Evolutionary conservation across 768 basidiomycete species (phyloP).

Genomic region (Cystofilobasidium bisporidii): DNA sequence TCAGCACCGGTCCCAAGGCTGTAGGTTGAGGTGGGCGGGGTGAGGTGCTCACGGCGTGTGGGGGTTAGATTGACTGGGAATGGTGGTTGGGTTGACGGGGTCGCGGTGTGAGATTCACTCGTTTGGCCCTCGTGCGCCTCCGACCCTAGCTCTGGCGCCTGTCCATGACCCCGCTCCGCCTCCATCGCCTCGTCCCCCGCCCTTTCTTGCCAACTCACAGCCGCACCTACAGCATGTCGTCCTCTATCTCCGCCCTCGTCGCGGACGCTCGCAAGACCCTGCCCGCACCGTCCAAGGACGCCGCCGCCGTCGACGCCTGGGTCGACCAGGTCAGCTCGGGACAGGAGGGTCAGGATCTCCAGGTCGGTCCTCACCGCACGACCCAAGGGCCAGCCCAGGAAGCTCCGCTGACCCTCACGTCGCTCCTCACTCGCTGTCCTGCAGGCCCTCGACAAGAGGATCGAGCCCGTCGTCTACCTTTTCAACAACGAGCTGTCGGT

Average conservation of each 20-base stretch:
- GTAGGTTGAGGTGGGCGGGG: too few relatives aligned
- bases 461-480: conserved; percentile 47
- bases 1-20: too few relatives aligned
- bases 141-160: neutral
- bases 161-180: neutral
- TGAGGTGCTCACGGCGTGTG: too few relatives aligned
- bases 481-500: conserved; percentile 74
- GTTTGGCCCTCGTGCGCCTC: too few relatives aligned
- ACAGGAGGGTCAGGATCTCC: neutral
- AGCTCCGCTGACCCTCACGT: neutral
- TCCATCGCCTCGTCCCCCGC: neutral
- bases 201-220: neutral
- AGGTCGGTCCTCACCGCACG: conserved; percentile 4
- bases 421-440: too few relatives aligned
- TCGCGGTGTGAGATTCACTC: too few relatives aligned
- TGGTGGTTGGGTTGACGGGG: too few relatives aligned
- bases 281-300: conserved; percentile 5
- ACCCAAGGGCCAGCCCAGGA: too few relatives aligned
- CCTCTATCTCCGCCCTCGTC: conserved; percentile 10
- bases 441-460: conserved; percentile 20
- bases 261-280: conserved; percentile 4
- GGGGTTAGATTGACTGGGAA: too few relatives aligned
- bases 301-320: conserved; percentile 7
- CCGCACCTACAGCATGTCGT: neutral
- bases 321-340: conserved; percentile 3